These are phyloP conservation scores for Thielaviopsis populi DNA, from an alignment of 2,329 filamentous ascomycete species.

Conservation along the genomic window DNA sequence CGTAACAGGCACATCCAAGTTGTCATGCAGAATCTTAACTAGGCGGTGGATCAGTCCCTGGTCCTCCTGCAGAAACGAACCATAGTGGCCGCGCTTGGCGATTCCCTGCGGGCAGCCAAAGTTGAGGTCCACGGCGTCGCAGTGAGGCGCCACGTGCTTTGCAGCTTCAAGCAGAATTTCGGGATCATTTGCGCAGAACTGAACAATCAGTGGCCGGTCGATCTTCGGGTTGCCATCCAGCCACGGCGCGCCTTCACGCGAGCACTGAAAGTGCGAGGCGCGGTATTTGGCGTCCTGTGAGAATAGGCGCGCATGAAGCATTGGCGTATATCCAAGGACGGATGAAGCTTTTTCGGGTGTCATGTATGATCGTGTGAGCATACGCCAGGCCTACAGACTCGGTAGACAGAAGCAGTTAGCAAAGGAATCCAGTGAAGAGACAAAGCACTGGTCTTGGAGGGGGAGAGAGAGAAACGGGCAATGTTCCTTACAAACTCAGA, in stretches of 20 bases:
- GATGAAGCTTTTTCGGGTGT: conserved; percentile 45
- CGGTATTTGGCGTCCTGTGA: conserved; percentile 62
- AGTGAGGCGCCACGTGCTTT: conserved; percentile 63
- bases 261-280: conserved; percentile 59
- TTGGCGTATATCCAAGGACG: conserved; percentile 81
- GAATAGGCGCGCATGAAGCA: conserved; percentile 90
- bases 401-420: conserved; percentile 10
- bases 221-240: conserved; percentile 76
- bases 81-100: conserved; percentile 77
- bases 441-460: not conserved
- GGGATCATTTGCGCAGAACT: conserved; percentile 87
- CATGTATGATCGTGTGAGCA: conserved; percentile 89
- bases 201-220: conserved; percentile 84
- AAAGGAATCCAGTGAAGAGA: not conserved
- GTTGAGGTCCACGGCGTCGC: conserved; percentile 91
- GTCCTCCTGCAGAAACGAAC: conserved; percentile 88
- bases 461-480: too few relatives aligned
- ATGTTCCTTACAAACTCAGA: conserved; percentile 65
- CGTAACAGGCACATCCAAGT: conserved; percentile 71
- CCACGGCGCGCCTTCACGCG: conserved; percentile 29
- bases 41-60: conserved; percentile 69
- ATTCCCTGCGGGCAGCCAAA: conserved; percentile 94
- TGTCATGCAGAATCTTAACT: conserved; percentile 65
- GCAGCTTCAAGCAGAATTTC: conserved; percentile 69
- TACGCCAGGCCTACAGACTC: conserved; percentile 66